These are phyloP conservation scores for Drechslerella dactyloides DNA, from an alignment of 2,329 filamentous ascomycete genomes.

Conservation along the genomic window DNA sequence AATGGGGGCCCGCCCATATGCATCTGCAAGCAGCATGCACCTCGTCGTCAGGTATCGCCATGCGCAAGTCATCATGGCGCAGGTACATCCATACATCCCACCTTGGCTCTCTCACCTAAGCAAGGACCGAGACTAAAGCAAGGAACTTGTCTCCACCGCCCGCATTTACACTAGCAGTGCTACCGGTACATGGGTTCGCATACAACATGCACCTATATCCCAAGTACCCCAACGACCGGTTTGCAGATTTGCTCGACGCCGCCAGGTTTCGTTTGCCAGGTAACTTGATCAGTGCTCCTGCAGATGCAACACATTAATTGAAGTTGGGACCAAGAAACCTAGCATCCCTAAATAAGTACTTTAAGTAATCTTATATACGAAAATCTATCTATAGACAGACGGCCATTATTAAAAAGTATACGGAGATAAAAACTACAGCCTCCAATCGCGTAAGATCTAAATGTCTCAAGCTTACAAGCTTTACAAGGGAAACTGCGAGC, in stretches of 20 bases:
- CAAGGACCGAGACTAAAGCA: too few relatives aligned
- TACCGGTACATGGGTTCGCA: too few relatives aligned
- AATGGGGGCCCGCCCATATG: background rate
- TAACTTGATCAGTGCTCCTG: too few relatives aligned
- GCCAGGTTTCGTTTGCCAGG: too few relatives aligned
- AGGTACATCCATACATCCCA: slow-evolving; percentile 21
- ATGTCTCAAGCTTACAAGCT: background rate
- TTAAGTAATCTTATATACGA: too few relatives aligned
- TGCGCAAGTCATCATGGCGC: slow-evolving; percentile 25
- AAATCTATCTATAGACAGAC: background rate
- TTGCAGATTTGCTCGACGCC: too few relatives aligned
- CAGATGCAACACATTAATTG: too few relatives aligned
- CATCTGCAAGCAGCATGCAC: background rate
- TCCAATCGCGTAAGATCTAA: background rate
- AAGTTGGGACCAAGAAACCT: too few relatives aligned
- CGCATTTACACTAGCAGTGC: background rate
- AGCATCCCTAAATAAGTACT: too few relatives aligned
- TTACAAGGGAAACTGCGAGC: background rate
- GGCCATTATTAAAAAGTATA: background rate
- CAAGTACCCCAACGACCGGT: too few relatives aligned
- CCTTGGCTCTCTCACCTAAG: background rate
- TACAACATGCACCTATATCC: background rate
- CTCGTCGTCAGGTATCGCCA: background rate
- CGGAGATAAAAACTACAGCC: background rate
- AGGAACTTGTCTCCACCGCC: background rate